phyloP scores from a whole-genome alignment of 2,329 filamentous ascomycete species.

The Dothideomycetidae sp. region DNA sequence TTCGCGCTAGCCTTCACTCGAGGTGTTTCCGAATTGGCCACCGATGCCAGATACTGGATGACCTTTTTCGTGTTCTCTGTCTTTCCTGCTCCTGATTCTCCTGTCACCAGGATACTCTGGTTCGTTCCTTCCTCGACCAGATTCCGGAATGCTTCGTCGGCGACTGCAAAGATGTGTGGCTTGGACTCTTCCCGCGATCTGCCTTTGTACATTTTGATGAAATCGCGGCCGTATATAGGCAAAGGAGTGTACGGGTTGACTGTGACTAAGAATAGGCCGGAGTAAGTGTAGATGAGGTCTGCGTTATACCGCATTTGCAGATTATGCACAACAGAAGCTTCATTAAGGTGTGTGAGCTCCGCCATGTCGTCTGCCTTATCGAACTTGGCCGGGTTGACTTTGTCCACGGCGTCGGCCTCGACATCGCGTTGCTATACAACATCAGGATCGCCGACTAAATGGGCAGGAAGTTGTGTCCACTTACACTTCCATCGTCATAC shows the following conservation, averaged over 20 bases:
- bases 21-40: slow-evolving; percentile 69
- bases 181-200: slow-evolving; percentile 84
- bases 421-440: slow-evolving; percentile 65
- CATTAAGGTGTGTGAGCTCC: slow-evolving; percentile 92
- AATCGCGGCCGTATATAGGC: slow-evolving; percentile 92
- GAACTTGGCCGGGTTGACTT: slow-evolving; percentile 98
- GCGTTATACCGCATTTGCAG: slow-evolving; percentile 88
- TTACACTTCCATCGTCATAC: slow-evolving; percentile 79
- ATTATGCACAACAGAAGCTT: slow-evolving; percentile 95
- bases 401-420: slow-evolving; percentile 78
- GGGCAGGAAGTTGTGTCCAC: slow-evolving; percentile 21
- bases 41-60: slow-evolving; percentile 92
- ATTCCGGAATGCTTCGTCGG: slow-evolving; percentile 90
- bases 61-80: slow-evolving; percentile 99
- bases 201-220: slow-evolving; percentile 96
- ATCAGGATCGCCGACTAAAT: slow-evolving; percentile 14
- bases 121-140: slow-evolving; percentile 90
- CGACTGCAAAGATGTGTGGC: slow-evolving; percentile 95
- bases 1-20: slow-evolving; percentile 44
- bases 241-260: slow-evolving; percentile 93
- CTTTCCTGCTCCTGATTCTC: slow-evolving; percentile 94
- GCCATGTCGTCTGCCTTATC: slow-evolving; percentile 99
- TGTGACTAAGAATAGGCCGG: slow-evolving; percentile 87
- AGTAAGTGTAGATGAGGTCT: slow-evolving; percentile 95
- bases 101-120: slow-evolving; percentile 94